These are phyloP conservation scores for Chlorophyllum brunneum DNA, from an alignment of 768 basidiomycete genomes.

Conservation along the genomic window DNA sequence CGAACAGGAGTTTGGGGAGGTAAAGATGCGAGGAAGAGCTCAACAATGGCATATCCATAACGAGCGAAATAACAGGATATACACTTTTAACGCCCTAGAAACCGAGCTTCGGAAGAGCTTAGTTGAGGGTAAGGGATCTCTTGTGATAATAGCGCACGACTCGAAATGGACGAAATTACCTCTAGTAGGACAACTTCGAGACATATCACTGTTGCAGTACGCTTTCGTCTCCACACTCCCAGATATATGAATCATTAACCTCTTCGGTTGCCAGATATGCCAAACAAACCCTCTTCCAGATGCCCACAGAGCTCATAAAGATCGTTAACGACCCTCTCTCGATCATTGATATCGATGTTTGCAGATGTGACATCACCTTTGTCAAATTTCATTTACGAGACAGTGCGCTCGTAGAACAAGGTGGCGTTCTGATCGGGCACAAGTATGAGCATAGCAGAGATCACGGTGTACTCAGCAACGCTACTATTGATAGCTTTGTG, in stretches of 20 bases:
- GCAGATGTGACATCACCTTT: not conserved
- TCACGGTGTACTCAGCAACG: not conserved
- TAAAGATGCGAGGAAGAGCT: not conserved
- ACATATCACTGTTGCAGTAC: not conserved
- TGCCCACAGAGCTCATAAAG: not conserved
- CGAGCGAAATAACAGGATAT: not conserved
- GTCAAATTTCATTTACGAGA: not conserved
- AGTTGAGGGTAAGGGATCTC: not conserved
- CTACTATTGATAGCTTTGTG: not conserved
- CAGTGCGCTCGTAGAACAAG: not conserved
- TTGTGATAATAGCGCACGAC: not conserved
- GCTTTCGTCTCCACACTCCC: not conserved
- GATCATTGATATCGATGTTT: not conserved
- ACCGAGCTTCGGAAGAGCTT: not conserved
- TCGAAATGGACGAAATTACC: conserved; percentile 3
- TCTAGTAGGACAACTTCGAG: not conserved
- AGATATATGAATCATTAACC: not conserved
- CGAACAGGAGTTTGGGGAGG: not conserved
- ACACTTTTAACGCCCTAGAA: not conserved
- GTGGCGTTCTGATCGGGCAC: not conserved
- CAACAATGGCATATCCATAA: not conserved
- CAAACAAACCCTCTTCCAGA: not conserved
- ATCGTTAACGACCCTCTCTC: not conserved
- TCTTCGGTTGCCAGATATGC: not conserved
- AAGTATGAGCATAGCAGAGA: not conserved